Conservation (phyloP, 805 yeast genomes). For the Monosporozyma yasuniensis region DNA sequence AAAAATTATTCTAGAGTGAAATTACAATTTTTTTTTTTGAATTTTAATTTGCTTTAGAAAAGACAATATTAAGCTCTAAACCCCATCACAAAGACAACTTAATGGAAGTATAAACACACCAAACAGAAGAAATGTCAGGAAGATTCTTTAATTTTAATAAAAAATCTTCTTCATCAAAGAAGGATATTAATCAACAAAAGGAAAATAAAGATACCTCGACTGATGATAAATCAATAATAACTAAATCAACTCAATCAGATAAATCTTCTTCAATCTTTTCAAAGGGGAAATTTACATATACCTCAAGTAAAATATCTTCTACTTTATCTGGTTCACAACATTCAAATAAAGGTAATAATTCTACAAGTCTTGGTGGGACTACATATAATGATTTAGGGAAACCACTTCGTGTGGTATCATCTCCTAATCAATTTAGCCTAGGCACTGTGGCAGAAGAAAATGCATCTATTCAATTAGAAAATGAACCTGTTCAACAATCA, state of each 20-base stretch:
- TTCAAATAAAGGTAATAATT: neutral
- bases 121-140: slow-evolving; percentile 2
- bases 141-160: neutral
- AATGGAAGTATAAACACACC: too few species aligned
- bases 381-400: slow-evolving; percentile 6
- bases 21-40: too few species aligned
- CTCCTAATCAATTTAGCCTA: neutral
- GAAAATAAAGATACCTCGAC: neutral
- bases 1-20: too few species aligned
- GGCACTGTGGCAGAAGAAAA: slow-evolving; percentile 2
- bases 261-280: slow-evolving; percentile 23
- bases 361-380: neutral
- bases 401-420: slow-evolving; percentile 6
- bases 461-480: neutral
- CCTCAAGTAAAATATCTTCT: slow-evolving; percentile 12
- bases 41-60: too few species aligned
- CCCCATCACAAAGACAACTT: too few species aligned
- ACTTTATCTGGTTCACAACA: neutral
- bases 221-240: neutral
- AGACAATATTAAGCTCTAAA: too few species aligned
- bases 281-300: slow-evolving; percentile 18
- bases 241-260: slow-evolving; percentile 1
- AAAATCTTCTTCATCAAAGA: neutral
- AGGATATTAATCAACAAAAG: neutral
- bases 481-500: neutral